Base-by-base conservation (phyloP, 1,284 basidiomycete genomes). In the Ganoderma leucocontextum region DNA sequence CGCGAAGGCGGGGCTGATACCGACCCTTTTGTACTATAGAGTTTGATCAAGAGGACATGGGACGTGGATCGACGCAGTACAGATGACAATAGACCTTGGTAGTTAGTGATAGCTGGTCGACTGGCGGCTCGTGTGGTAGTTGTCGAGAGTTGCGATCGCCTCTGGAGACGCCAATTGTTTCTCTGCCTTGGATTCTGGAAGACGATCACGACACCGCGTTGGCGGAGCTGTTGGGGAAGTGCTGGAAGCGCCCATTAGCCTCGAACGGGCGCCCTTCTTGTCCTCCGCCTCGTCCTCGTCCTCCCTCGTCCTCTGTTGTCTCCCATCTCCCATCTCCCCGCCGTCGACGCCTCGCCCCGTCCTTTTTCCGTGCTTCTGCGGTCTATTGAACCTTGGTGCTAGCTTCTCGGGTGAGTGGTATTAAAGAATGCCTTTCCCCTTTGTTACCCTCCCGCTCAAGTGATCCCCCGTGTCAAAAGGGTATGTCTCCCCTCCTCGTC, bases 181-280 rank as follows among this genome's bases (percentile, higher is more conserved):
- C 1, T 44, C n/a, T 22, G 29, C 13, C 13, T 53, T 17, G 35
- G n/a, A n/a, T n/a, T n/a, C n/a, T n/a, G n/a, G 35, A 38, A 35
- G 9, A 42, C 57, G 65, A 68, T 72, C 71, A 72, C 71, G 68
- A 65, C 62, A 66, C 68, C 68, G 66, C 65, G 68, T 64, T 38
- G 19, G 22, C 33, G 47, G 63, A 53, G 29, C 29, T 29, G 29
- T 29, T 29, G 49, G 33, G 12, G 41, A 22, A 13, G 29, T 10
- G 25, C 7, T 12, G 44, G 60, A 60, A 29, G 63, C 69, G 69
- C 69, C 69, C 22, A 53, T 49, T 25, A 39, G 41, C 67, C 58
- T 22, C 17, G 36, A 55, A 64, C 38, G 49, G 64, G 53, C 33
- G 41, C 25, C 49, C 58, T 66, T 65, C 64, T 68, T 68, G 53